A percentile compares a stretch with the other conserved stretches of the same genome.
phyloP scores from a whole-genome alignment of 805 yeast genomes.

The Saturnispora hagleri region DNA sequence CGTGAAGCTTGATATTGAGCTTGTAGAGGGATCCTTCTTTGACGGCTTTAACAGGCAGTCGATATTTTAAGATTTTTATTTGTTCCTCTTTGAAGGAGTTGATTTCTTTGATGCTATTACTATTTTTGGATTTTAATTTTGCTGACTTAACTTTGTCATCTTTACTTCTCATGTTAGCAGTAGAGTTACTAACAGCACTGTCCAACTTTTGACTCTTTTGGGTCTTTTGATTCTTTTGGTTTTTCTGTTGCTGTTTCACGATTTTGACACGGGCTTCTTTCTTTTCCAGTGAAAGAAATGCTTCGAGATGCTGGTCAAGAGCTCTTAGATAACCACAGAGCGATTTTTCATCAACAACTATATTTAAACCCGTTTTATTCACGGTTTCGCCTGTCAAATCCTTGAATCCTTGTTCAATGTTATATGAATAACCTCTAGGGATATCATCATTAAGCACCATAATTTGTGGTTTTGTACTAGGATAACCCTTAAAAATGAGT shows the following conservation, averaged over 20 bases:
- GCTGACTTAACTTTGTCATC: background rate
- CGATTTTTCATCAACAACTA: conserved; percentile 15
- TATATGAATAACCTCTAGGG: conserved; percentile 58
- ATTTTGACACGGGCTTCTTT: conserved; percentile 49
- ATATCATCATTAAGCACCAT: conserved; percentile 56
- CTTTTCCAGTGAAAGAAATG: conserved; percentile 49
- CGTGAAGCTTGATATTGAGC: conserved; percentile 21
- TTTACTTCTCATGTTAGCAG: background rate
- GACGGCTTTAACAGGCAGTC: conserved; percentile 18
- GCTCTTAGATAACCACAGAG: conserved; percentile 46
- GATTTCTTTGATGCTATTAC: background rate
- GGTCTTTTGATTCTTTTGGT: conserved; percentile 1
- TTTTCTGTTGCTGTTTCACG: conserved; percentile 28
- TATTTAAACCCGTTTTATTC: conserved; percentile 29
- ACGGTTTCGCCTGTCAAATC: conserved; percentile 11
- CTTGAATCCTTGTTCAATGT: conserved; percentile 58
- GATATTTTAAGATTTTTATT: conserved; percentile 21
- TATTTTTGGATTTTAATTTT: conserved; percentile 5
- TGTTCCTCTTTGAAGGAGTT: conserved; percentile 17
- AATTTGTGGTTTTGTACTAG: conserved; percentile 40
- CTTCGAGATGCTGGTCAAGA: conserved; percentile 50
- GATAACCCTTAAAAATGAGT: conserved; percentile 47
- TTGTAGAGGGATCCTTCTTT: conserved; percentile 23
- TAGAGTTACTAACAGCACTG: background rate
- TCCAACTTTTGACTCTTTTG: conserved; percentile 3